Evolutionary conservation across 305 asterid genomes (phyloP), one percentile per base, ranked within the genome.

Genomic region (Nicotiana rustica): DNA sequence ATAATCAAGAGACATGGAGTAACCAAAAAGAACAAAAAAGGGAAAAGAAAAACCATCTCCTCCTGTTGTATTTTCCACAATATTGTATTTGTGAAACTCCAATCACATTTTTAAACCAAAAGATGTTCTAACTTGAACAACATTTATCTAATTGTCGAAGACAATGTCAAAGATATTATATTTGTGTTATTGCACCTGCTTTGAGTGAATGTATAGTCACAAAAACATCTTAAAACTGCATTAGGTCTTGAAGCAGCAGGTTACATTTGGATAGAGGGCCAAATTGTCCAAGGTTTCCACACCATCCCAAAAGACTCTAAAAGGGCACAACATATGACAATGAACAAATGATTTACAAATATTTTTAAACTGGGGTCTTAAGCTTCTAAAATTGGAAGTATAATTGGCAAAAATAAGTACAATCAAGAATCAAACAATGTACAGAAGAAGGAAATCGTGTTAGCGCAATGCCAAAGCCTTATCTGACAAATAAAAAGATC

Each of bases 401-500:
- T 4, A 25, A 73, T 15, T 25, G 44, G 64, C 44, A 75, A 75
- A 75, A 52, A 36, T n/a, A 75, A 49, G 29, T 5, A 49, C 38
- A 52, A 25, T 6, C 47, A 75, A 75, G 64, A 75, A 52, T 62
- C 65, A 73, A 25, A 52, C 44, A 35, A 73, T 49, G 62, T 49
- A 73, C 79, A 73, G 25, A 73, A 73, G 44, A 73, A 71, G 64
- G 62, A 49, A 47, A 49, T 73, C 0, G 14, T 33, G 14, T 73
- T 3, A 36, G 62, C 79, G 3, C 19, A 19, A 70, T 25, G 35
- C 60, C 78, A 18, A 18, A 38, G 62, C 38, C 36, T 13, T 47
- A 73, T 49, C 79, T 44, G 49, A 73, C 64, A 73, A 73, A 73
- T 73, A 14, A 73, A 73, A 73, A 49, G 25, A 73, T 73, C 79